Conservation (phyloP, 1,284 basidiomycete genomes). For the Irpex sp. region DNA sequence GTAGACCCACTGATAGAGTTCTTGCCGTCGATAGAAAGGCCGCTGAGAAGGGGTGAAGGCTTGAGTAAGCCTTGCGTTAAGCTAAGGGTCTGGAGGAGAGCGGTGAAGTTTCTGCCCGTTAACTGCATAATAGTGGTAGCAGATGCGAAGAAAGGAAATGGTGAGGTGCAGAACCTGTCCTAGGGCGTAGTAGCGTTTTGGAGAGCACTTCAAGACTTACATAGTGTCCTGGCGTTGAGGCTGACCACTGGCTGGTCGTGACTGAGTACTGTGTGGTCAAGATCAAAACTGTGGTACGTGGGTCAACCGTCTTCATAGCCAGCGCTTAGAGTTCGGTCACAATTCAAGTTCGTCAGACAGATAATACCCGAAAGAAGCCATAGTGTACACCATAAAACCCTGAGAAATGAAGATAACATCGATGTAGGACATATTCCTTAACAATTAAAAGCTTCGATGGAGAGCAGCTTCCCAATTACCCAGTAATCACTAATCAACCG, state of each 20-base stretch:
- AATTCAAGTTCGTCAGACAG: no score
- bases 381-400: no score
- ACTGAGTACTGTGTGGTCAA: background rate
- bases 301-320: no score
- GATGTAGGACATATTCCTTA: no score
- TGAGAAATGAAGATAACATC: no score
- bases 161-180: background rate
- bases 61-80: conserved; percentile 36
- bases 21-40: conserved; percentile 1
- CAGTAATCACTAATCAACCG: no score
- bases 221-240: background rate
- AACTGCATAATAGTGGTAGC: conserved; percentile 19
- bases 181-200: background rate
- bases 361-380: no score
- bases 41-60: conserved; percentile 25
- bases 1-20: background rate
- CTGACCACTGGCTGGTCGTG: background rate
- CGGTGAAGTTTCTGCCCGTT: conserved; percentile 22
- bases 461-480: no score
- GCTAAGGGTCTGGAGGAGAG: conserved; percentile 30
- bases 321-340: no score
- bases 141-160: background rate
- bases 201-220: background rate
- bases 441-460: no score
- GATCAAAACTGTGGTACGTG: no score